Evolutionary conservation across 768 basidiomycete genomes (phyloP).

Genomic region (Cystobasidium ongulense): DNA sequence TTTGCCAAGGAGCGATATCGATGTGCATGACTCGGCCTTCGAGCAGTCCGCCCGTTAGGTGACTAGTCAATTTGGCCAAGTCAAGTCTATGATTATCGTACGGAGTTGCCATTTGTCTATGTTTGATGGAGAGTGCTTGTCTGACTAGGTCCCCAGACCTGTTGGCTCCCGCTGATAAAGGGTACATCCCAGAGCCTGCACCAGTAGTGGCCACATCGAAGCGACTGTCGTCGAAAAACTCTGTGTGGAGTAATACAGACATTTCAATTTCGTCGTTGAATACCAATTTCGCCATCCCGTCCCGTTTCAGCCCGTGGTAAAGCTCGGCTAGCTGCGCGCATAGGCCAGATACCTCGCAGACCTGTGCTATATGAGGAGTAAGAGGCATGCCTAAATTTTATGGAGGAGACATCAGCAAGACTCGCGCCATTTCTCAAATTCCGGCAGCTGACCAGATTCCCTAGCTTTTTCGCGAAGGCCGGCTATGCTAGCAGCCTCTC

Average conservation of each 20-base stretch:
- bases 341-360: slow-evolving; percentile 59
- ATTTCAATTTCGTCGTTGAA: slow-evolving; percentile 32
- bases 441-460: slow-evolving; percentile 51
- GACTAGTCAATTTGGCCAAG: slow-evolving; percentile 56
- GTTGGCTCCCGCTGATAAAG: neutral
- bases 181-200: neutral
- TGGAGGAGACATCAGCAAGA: neutral
- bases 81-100: slow-evolving; percentile 22
- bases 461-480: slow-evolving; percentile 63
- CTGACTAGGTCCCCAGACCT: neutral
- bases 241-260: slow-evolving; percentile 25
- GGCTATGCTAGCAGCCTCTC: slow-evolving; percentile 64
- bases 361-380: slow-evolving; percentile 45
- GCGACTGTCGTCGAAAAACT: slow-evolving; percentile 19
- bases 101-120: neutral
- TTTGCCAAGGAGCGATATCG: slow-evolving; percentile 80
- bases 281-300: slow-evolving; percentile 19
- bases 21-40: slow-evolving; percentile 52
- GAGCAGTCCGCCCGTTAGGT: slow-evolving; percentile 56
- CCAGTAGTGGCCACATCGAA: neutral
- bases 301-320: slow-evolving; percentile 66
- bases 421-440: neutral
- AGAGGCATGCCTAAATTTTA: slow-evolving; percentile 41
- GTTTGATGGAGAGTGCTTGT: slow-evolving; percentile 2
- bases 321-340: slow-evolving; percentile 70